Percentiles rank a stretch among this genome's conserved stretches.
Conservation (phyloP, 306 rosid species). For the Fragaria iinumae region DNA sequence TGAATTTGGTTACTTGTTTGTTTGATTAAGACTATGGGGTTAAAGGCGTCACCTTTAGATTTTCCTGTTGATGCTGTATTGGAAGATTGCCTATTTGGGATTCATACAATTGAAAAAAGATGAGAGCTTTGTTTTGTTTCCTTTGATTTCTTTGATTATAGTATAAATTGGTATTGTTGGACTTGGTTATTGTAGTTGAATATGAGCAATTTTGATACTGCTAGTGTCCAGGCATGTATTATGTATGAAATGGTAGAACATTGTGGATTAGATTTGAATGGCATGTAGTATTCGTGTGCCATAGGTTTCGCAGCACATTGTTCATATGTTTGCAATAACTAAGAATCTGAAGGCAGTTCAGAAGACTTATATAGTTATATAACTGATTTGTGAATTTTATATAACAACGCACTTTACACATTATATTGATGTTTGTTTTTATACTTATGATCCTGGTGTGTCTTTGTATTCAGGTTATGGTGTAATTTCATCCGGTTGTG, state of each 20-base stretch:
- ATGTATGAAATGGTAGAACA: background rate
- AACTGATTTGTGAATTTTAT: background rate
- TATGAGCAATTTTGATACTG: background rate
- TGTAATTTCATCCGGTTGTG: conserved; percentile 21
- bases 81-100: background rate
- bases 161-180: background rate
- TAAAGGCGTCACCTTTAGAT: background rate
- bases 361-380: no score
- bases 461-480: background rate
- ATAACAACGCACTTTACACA: background rate
- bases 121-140: background rate
- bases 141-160: background rate
- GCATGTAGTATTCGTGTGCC: background rate
- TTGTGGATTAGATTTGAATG: background rate
- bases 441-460: background rate
- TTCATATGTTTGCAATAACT: background rate
- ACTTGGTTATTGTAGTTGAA: background rate
- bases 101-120: background rate
- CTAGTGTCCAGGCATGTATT: background rate
- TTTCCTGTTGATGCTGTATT: no score
- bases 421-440: background rate
- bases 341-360: background rate
- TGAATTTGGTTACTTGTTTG: background rate
- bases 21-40: background rate
- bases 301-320: background rate